Percentiles rank a stretch among this genome's conserved stretches.
Evolutionary conservation across 306 rosid genomes (phyloP).

Genomic region (Fragaria nilgerrensis): DNA sequence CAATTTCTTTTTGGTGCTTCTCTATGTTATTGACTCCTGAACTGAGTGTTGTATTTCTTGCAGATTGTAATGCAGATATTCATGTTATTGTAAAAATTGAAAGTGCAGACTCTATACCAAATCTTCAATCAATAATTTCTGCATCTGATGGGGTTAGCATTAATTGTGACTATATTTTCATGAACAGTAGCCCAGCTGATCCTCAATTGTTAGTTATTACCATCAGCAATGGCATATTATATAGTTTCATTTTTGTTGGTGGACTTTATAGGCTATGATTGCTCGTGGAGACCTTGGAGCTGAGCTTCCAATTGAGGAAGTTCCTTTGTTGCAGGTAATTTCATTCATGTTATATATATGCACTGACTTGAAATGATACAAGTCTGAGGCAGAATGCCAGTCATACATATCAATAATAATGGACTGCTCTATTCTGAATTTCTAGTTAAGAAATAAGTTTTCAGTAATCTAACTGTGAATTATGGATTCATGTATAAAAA

Average conservation of each 20-base stretch:
- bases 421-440: background rate
- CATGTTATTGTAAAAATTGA: constrained; percentile 90
- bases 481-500: background rate
- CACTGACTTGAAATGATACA: background rate
- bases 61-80: constrained; percentile 78
- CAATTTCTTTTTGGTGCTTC: constrained; percentile 10
- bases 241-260: constrained; percentile 15
- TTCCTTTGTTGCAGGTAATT: constrained; percentile 88
- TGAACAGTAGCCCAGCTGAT: background rate
- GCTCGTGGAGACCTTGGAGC: constrained; percentile 99
- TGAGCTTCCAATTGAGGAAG: constrained; percentile 98
- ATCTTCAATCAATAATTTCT: constrained; percentile 82
- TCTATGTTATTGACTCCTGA: constrained; percentile 14
- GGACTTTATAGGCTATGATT: constrained; percentile 78
- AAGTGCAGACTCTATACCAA: constrained; percentile 94
- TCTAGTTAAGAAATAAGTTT: background rate
- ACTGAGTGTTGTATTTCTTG: constrained; percentile 23
- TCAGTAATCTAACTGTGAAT: background rate
- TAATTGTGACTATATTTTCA: constrained; percentile 3
- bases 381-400: background rate
- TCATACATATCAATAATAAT: background rate
- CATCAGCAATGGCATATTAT: background rate
- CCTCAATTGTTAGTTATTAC: background rate
- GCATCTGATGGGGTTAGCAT: constrained; percentile 94
- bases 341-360: background rate